Base-by-base conservation (phyloP, 2,329 filamentous ascomycete species). In the Xylaria sp. region DNA sequence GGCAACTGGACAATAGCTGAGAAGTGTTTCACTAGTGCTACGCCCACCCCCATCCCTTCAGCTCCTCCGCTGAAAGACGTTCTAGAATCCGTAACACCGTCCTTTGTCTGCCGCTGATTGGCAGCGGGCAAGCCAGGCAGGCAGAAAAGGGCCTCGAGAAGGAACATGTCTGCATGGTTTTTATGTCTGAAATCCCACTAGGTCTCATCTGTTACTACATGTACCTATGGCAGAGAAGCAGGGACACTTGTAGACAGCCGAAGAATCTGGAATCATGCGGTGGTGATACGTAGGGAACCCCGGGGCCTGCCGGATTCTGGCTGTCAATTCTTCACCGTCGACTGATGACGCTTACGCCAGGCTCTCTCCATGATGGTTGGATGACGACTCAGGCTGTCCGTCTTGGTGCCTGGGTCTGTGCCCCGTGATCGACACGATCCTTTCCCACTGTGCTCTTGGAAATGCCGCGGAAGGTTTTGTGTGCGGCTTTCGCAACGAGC, bases 371-470 rank as follows among this genome's bases (percentile, higher is more conserved):
- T 38, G 24, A 40, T 45, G 34, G 39, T 29, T 44, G 47, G 52
- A 44, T 20, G 56, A 56, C 51, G 56, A 56, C 52, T 54, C 53
- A 39, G 46, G 48, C n/a, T n/a, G 51, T 49, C 57, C 54, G 54
- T 51, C 54, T 26, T 60, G 57, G 57, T 54, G 57, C 54, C 54
- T 59, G 54, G 44, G 39, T 44, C 45, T 52, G 49, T 49, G 42
- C 53, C 39, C 37, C 13, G 40, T 52, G 57, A 60, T 60, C 57
- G 50, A 51, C 57, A 43, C 39, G 45, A 16, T 29, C 49, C n/a
- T 54, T 60, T 50, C 57, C 54, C n/a, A n/a, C n/a, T n/a, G n/a
- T n/a, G n/a, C n/a, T n/a, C n/a, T 26, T 11, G 24, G 24, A 26
- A 26, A 26, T 26, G n/a, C n/a, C n/a, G n/a, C n/a, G n/a, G n/a